phyloP scores from a whole-genome alignment of 108 stramenopile species.

The Craspedostauros australis region DNA sequence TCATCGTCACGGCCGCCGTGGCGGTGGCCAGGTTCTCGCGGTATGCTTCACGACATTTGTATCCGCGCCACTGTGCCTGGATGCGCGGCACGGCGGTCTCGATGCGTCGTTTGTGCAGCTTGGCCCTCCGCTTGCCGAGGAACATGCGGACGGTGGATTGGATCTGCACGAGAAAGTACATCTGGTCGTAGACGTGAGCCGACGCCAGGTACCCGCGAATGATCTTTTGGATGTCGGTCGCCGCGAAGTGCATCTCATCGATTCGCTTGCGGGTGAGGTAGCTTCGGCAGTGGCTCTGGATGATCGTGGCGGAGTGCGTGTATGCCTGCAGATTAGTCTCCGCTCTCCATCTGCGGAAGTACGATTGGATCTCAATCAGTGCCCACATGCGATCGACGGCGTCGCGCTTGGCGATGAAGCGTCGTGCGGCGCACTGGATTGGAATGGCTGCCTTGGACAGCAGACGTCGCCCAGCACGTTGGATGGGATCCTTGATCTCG shows the following conservation, averaged over 20 bases:
- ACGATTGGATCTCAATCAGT: slow-evolving; percentile 64
- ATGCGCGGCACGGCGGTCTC: slow-evolving; percentile 20
- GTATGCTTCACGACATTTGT: slow-evolving; percentile 21
- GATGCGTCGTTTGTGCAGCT: slow-evolving; percentile 29
- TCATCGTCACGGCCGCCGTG: slow-evolving; percentile 34
- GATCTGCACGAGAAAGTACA: slow-evolving; percentile 52
- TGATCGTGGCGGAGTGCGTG: slow-evolving; percentile 40
- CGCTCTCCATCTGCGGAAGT: slow-evolving; percentile 67
- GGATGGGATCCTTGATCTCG: slow-evolving; percentile 73
- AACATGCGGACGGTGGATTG: slow-evolving; percentile 52
- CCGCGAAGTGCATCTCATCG: slow-evolving; percentile 43
- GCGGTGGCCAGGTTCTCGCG: slow-evolving; percentile 26
- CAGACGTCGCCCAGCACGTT: slow-evolving; percentile 64
- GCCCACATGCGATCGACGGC: slow-evolving; percentile 74
- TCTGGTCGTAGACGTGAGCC: slow-evolving; percentile 50
- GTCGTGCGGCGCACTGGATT: slow-evolving; percentile 64
- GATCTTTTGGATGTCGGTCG: slow-evolving; percentile 64
- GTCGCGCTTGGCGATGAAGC: slow-evolving; percentile 56
- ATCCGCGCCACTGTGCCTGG: slow-evolving; percentile 43
- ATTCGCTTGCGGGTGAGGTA: slow-evolving; percentile 51
- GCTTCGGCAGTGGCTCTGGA: slow-evolving; percentile 66
- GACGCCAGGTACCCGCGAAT: slow-evolving; percentile 59
- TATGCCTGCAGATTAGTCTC: slow-evolving; percentile 48
- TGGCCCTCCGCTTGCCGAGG: slow-evolving; percentile 12
- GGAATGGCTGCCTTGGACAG: slow-evolving; percentile 76